Evolutionary conservation across 2,329 filamentous ascomycete genomes (phyloP).

Genomic region (Paecilomyces variotii): DNA sequence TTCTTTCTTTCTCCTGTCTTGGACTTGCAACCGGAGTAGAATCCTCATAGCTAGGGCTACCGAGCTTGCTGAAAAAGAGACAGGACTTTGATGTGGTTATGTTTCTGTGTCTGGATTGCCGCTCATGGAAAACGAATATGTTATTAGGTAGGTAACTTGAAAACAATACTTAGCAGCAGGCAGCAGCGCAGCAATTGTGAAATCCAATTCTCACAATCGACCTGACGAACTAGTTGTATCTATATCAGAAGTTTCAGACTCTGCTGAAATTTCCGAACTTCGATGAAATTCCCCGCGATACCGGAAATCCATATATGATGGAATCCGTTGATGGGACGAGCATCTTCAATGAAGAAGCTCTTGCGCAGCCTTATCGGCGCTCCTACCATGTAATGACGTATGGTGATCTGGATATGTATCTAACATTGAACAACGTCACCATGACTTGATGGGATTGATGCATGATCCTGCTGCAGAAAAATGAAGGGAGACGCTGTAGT

Average conservation of each 20-base stretch:
- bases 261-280: constrained; percentile 9
- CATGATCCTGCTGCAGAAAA: not conserved
- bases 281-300: not conserved
- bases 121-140: too few species aligned
- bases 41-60: too few species aligned
- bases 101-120: too few species aligned
- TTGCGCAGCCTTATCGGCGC: constrained; percentile 8
- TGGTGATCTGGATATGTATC: constrained; percentile 10
- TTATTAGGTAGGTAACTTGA: too few species aligned
- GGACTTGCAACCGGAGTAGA: too few species aligned
- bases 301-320: constrained; percentile 3
- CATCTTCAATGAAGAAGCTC: constrained; percentile 8
- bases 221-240: constrained; percentile 9
- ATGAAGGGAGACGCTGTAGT: too few species aligned
- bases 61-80: too few species aligned
- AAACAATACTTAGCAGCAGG: too few species aligned
- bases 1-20: too few species aligned
- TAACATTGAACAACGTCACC: constrained; percentile 9
- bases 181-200: too few species aligned
- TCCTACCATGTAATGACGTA: constrained; percentile 12
- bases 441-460: constrained; percentile 4
- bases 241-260: constrained; percentile 13
- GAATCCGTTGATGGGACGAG: constrained; percentile 13
- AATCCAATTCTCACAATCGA: too few species aligned
- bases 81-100: too few species aligned